Evolutionary conservation across 768 basidiomycete genomes (phyloP).

Genomic region (Rhizopogon vesiculosus): DNA sequence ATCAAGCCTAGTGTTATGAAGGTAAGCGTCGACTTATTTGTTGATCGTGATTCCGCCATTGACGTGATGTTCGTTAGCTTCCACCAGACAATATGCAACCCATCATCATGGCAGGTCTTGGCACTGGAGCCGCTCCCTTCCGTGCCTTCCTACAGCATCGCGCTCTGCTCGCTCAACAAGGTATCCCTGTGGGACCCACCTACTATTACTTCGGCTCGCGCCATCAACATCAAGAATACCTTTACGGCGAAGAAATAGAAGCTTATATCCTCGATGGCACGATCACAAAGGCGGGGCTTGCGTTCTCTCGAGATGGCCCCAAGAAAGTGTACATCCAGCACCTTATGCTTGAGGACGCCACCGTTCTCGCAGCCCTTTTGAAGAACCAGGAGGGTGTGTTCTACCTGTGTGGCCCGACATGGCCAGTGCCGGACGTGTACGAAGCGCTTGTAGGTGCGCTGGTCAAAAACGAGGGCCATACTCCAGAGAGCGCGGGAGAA

Average conservation of each 20-base stretch:
- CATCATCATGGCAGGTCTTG: conserved; percentile 97
- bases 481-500: conserved; percentile 62
- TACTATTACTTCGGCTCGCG: conserved; percentile 99
- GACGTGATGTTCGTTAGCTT: conserved; percentile 42
- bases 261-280: conserved; percentile 83
- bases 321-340: conserved; percentile 98
- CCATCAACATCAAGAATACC: conserved; percentile 91
- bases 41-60: neutral
- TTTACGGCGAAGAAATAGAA: conserved; percentile 96
- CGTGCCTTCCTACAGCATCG: conserved; percentile 98
- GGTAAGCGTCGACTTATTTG: conserved; percentile 35
- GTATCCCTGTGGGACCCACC: conserved; percentile 81
- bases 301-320: conserved; percentile 91
- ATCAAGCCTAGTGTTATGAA: conserved; percentile 99
- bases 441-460: conserved; percentile 86
- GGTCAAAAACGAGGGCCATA: conserved; percentile 62
- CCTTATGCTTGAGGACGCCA: conserved; percentile 92
- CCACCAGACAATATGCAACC: conserved; percentile 84
- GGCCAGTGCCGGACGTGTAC: conserved; percentile 99
- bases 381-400: conserved; percentile 75
- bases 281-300: conserved; percentile 87
- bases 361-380: conserved; percentile 69
- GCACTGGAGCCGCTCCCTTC: conserved; percentile 98
- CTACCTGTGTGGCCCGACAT: conserved; percentile 97
- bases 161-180: conserved; percentile 72